Evolutionary conservation across 306 rosid species (phyloP).

Genomic region (Cicer cuneatum): DNA sequence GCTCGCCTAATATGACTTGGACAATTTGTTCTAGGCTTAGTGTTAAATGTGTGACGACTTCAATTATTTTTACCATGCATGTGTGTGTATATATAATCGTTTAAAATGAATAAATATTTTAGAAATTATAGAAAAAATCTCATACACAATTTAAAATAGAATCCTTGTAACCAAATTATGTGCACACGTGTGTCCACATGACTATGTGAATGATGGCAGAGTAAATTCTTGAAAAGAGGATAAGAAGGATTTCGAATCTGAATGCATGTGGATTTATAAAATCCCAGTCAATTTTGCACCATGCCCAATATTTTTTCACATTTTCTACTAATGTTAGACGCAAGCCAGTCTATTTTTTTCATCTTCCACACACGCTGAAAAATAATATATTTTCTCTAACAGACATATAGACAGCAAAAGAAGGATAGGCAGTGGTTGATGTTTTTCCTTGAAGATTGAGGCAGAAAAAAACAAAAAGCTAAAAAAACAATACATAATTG

Average conservation of each 20-base stretch:
- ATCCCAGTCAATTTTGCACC: conserved; percentile 57
- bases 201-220: conserved; percentile 50
- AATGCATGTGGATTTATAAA: conserved; percentile 72
- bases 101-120: too few relatives aligned
- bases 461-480: not conserved
- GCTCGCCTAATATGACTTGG: too few relatives aligned
- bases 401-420: not conserved
- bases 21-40: too few relatives aligned
- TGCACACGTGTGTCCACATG: conserved; percentile 81
- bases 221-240: conserved; percentile 53
- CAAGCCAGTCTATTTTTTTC: not conserved
- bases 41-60: too few relatives aligned
- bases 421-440: not conserved
- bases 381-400: not conserved
- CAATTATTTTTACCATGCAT: too few relatives aligned
- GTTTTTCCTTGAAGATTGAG: not conserved
- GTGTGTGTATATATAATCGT: too few relatives aligned
- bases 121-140: too few relatives aligned
- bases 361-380: not conserved
- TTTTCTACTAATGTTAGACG: conserved; percentile 13
- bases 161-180: conserved; percentile 4
- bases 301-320: conserved; percentile 48
- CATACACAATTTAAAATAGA: too few relatives aligned
- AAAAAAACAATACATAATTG: too few relatives aligned
- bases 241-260: conserved; percentile 49